Evolutionary conservation across 371 early-diverging fungal species (phyloP).

Genomic region (Mortierella sp.): DNA sequence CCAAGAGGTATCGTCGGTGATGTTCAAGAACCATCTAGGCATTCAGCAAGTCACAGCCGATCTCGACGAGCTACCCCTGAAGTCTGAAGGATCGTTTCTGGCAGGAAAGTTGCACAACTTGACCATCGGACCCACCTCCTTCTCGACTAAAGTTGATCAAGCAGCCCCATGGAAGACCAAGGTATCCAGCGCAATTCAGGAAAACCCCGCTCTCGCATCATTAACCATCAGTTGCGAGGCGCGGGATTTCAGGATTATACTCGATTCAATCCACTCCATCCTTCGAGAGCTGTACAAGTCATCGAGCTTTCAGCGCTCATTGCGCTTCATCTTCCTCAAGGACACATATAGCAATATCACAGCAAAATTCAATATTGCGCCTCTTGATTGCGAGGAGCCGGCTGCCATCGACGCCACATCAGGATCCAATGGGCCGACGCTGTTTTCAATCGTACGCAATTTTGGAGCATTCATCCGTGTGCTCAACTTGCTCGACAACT

Average conservation of each 20-base stretch:
- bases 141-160: not conserved
- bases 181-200: not conserved
- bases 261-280: not conserved
- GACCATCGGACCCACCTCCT: not conserved
- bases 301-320: not conserved
- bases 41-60: not conserved
- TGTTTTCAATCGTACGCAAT: not conserved
- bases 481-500: not conserved
- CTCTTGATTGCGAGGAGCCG: not conserved
- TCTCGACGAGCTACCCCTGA: not conserved
- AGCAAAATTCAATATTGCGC: not conserved
- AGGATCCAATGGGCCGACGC: not conserved
- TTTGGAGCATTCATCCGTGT: not conserved
- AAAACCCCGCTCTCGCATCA: not conserved
- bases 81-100: not conserved
- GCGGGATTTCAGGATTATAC: not conserved
- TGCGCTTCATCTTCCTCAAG: not conserved
- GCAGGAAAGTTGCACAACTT: not conserved
- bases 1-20: not conserved
- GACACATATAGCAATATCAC: not conserved
- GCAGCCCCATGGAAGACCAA: not conserved
- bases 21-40: not conserved
- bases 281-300: not conserved
- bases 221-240: not conserved
- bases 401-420: not conserved